Base-by-base conservation (phyloP, 129 eudicot species). In the Helianthus annuus region DNA sequence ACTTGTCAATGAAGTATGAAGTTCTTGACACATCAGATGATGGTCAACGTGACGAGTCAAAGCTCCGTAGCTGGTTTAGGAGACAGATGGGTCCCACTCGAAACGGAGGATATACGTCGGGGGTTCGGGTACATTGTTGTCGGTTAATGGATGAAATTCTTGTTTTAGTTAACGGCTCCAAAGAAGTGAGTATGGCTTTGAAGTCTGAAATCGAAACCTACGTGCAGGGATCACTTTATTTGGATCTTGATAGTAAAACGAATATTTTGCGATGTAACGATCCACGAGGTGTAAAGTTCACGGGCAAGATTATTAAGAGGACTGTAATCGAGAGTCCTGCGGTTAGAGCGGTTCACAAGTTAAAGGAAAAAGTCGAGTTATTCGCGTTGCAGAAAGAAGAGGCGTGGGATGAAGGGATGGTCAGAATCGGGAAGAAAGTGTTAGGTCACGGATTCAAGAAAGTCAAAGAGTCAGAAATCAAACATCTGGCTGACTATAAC, bases 381-480 rank as follows among this genome's bases (percentile, higher is more conserved):
- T 88, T 90, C 86, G 87, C 93, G 16, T 87, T 74, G 74, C 97
- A 94, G 77, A 94, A 90, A 66, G 88, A 79, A 68, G 89, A 87
- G 62, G 53, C 85, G 1, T 94, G 98, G 97, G 86, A 94, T 67
- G 79, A 74, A 10, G 91, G 96, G 46, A 82, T 87, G 2, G 52
- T 79, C 48, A 81, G 91, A 76, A 88, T 94, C 6, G 98, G 97
- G 40, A 94, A 90, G 81, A 94, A 88, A 69, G 85, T 89, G 78
- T 72, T 94, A 55, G 96, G 86, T 75, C 97, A 94, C 75, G 98
- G 98, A 32, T 76, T 82, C 69, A 94, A 86, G 76, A 94, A 88
- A 76, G 98, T 94, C 61, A 94, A 94, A 80, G 98, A 94, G 78
- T 87, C 98, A 29, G 97, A 94, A 80, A 94, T 94, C 63, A 86